These are phyloP conservation scores for Penicillium diatomitis DNA, from an alignment of 495 filamentous ascomycete species.

Conservation along the genomic window DNA sequence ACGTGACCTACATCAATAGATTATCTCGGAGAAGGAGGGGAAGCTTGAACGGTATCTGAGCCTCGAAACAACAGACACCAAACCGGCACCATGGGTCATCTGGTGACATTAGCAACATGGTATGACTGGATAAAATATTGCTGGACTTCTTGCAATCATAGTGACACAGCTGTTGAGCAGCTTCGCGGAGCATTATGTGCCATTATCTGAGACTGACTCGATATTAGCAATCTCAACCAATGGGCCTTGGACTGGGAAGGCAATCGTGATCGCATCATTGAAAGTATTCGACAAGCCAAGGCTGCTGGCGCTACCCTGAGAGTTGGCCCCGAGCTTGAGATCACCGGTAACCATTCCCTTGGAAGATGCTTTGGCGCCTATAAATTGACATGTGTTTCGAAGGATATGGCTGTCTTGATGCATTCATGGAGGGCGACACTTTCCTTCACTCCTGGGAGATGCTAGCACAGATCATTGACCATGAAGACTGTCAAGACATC, in stretches of 20 bases:
- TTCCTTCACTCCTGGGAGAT: conserved; percentile 68
- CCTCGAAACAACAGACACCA: not conserved
- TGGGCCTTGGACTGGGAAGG: conserved; percentile 76
- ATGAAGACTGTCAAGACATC: conserved; percentile 63
- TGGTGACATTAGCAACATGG: conserved; percentile 36
- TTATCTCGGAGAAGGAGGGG: not conserved
- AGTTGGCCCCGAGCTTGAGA: conserved; percentile 67
- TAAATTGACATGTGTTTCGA: conserved; percentile 14
- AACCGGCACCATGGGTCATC: conserved; percentile 26
- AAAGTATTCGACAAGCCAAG: conserved; percentile 66
- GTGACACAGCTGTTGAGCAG: not conserved
- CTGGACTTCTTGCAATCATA: not conserved
- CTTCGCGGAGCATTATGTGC: not conserved
- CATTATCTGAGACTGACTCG: not conserved
- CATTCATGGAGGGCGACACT: conserved; percentile 30
- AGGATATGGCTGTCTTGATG: conserved; percentile 52
- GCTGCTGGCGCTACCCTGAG: conserved; percentile 58
- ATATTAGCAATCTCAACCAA: conserved; percentile 31
- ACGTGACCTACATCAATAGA: conserved; percentile 22
- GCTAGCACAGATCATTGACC: conserved; percentile 44
- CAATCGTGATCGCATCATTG: conserved; percentile 64
- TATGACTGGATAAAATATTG: conserved; percentile 2
- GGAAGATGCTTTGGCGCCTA: not conserved
- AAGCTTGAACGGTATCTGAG: not conserved
- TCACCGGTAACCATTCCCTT: conserved; percentile 30